phyloP scores from a whole-genome alignment of 306 rosid genomes.

The Prunus padus region DNA sequence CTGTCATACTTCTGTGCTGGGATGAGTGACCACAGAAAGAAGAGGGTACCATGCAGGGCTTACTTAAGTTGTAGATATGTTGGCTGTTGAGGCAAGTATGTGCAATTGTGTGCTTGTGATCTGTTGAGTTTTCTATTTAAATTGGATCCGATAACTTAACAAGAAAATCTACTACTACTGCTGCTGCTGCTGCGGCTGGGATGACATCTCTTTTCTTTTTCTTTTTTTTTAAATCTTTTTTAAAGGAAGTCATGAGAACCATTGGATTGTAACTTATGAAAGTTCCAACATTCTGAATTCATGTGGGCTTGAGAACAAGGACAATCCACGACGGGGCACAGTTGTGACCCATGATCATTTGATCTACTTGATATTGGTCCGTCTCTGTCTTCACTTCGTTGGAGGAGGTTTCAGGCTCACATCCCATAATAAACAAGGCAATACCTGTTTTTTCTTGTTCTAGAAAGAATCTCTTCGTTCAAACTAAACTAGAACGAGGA shows the following conservation, averaged over 20 bases:
- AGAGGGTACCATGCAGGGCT: too few relatives aligned
- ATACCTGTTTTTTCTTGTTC: neutral
- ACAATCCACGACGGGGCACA: too few relatives aligned
- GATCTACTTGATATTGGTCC: too few relatives aligned
- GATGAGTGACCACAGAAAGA: conserved; percentile 25
- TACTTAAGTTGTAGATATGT: neutral
- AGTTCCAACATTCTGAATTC: too few relatives aligned
- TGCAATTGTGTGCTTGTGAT: neutral
- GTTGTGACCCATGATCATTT: too few relatives aligned
- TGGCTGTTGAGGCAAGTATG: neutral
- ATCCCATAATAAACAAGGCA: neutral
- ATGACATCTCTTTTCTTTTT: neutral
- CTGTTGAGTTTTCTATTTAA: neutral
- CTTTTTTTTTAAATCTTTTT: too few relatives aligned
- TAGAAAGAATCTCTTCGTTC: neutral
- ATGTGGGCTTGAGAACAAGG: too few relatives aligned
- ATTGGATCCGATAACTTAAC: neutral
- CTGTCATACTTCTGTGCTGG: conserved; percentile 55
- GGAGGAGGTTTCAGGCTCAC: too few relatives aligned
- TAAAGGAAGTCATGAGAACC: too few relatives aligned
- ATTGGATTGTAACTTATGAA: too few relatives aligned
- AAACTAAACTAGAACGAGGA: neutral
- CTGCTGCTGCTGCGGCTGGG: neutral
- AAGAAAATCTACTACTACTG: neutral
- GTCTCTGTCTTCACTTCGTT: too few relatives aligned